Evolutionary conservation across 1,139 yeast genomes (phyloP), one percentile per base, ranked within the genome.

Genomic region (Torulaspora pretoriensis): DNA sequence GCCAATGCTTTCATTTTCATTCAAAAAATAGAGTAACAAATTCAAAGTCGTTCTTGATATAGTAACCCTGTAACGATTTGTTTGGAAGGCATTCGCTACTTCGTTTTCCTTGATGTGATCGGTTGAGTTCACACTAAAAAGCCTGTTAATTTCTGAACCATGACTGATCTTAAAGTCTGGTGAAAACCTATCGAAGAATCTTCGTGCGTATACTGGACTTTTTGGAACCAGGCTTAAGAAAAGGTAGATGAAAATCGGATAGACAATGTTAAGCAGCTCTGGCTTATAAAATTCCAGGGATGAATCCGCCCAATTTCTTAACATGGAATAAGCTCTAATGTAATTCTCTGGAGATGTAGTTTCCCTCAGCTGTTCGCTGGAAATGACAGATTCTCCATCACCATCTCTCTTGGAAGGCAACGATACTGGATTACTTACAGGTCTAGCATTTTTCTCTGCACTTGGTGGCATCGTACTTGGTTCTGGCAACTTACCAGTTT

Each of bases 251-350:
- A 90, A 92, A 25, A 92, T 75, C 2, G 99, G 99, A 63, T 84
- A 92, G 55, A 92, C 71, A 32, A 90, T 76, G 52, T 95, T 77
- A 45, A 85, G 76, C 50, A 92, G 73, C 64, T 92, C 97, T 9
- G 95, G 92, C 64, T 84, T 85, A 67, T 94, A 92, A 68, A 92
- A 75, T 63, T 92, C 98, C 58, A 92, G 73, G 0, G 97, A 89
- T 24, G 89, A 77, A 55, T 89, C 96, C 28, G 87, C 87, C 97
- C 97, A 94, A 48, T 81, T 81, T 52, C 87, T 77, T 51, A 90
- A 75, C 64, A 87, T 75, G 16, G 82, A 72, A 65, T 89, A 94
- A 0, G 96, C 96, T 37, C 88, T 76, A 23, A 75, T 71, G 64
- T 85, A 89, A 45, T 79, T 75, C 38, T 80, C 82, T 0, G 95